A percentile compares a stretch with the other conserved stretches of the same genome.
Evolutionary conservation across 306 rosid genomes (phyloP).

Genomic region (Lathyrus tuberosus): DNA sequence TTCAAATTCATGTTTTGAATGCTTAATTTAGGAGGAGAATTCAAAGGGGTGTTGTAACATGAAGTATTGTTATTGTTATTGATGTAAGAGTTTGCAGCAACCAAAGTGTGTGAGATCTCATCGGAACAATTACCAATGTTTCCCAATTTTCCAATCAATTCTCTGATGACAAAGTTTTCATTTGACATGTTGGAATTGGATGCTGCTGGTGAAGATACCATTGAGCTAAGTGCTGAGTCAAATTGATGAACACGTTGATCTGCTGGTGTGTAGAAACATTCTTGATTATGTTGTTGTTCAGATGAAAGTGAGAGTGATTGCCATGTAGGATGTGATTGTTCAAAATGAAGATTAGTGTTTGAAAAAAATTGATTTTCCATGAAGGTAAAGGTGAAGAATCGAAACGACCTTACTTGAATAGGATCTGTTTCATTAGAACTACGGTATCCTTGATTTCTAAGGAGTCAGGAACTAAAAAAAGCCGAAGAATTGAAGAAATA

Average conservation of each 20-base stretch:
- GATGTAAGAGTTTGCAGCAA: constrained; percentile 41
- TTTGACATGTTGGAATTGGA: constrained; percentile 64
- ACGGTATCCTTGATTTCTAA: no score
- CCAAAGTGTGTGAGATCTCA: constrained; percentile 39
- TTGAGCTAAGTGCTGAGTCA: constrained; percentile 73
- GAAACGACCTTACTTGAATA: no score
- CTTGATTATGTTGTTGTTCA: constrained; percentile 40
- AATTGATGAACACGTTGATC: constrained; percentile 51
- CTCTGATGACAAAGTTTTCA: constrained; percentile 64
- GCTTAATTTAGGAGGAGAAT: constrained; percentile 67
- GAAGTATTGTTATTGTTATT: constrained; percentile 57
- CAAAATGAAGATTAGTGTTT: constrained; percentile 58
- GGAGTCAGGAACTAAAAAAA: no score
- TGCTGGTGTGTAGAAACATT: constrained; percentile 53
- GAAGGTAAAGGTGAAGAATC: not conserved
- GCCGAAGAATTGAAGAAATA: not conserved
- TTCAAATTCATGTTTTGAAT: constrained; percentile 55
- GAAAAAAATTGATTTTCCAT: constrained; percentile 64
- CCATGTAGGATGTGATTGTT: constrained; percentile 51
- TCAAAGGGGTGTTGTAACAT: constrained; percentile 65
- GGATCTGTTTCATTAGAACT: no score
- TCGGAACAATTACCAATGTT: constrained; percentile 54
- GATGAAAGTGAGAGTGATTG: constrained; percentile 42
- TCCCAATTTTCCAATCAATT: constrained; percentile 72
- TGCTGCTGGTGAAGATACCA: constrained; percentile 80